Base-by-base conservation (phyloP, 108 stramenopile species). In the Pseudonitzschia pungens region DNA sequence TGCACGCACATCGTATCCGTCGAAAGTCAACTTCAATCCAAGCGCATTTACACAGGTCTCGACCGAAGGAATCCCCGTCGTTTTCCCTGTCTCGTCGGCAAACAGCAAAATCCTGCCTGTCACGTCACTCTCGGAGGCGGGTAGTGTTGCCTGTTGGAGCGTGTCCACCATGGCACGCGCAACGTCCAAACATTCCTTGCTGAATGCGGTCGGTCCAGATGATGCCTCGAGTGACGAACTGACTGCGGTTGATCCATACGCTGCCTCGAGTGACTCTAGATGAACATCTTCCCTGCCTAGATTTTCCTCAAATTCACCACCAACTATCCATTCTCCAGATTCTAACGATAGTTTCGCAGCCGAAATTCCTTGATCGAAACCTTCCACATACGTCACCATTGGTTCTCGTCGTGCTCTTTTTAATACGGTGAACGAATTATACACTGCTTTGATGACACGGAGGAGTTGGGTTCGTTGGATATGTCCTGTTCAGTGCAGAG, bases 371-470 rank as follows among this genome's bases (percentile, higher is more conserved):
- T 51, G 7, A 9, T n/a, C 50, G n/a, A 51, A 51, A n/a, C 50
- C 50, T 51, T 51, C 50, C 20, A 51, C 50, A 16, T n/a, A 51
- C 50, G n/a, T n/a, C n/a, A 51, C 50, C 50, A 51, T 51, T n/a
- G 50, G 4, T 36, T 36, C 36, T 2, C 4, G 6, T 36, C 36
- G 36, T n/a, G n/a, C n/a, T n/a, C n/a, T n/a, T n/a, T n/a, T n/a
- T n/a, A n/a, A n/a, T n/a, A n/a, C n/a, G n/a, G n/a, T n/a, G n/a
- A n/a, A n/a, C n/a, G n/a, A n/a, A n/a, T n/a, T n/a, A n/a, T n/a
- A n/a, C n/a, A n/a, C n/a, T n/a, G n/a, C n/a, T n/a, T n/a, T n/a
- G n/a, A n/a, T n/a, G n/a, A n/a, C n/a, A n/a, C n/a, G n/a, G n/a
- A n/a, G n/a, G n/a, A n/a, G n/a, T n/a, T n/a, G n/a, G n/a, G 36